These are phyloP conservation scores for Penicillium sp. DNA, from an alignment of 2,329 filamentous ascomycete species.

Conservation along the genomic window DNA sequence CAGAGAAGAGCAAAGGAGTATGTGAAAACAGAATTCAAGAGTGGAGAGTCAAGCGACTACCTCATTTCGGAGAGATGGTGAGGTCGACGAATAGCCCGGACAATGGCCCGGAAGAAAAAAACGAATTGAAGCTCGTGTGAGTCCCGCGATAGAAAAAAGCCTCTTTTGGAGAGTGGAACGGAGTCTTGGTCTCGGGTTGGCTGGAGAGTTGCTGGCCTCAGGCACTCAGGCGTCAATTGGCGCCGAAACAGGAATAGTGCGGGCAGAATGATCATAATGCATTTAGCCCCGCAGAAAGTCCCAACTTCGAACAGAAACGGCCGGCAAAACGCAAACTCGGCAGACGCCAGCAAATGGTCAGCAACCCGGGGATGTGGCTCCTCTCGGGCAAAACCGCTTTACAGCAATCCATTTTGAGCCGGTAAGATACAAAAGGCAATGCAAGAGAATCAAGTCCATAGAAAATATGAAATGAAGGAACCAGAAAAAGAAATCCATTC, in stretches of 20 bases:
- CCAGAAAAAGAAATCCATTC: conserved; percentile 1
- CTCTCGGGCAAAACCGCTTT: conserved; percentile 3
- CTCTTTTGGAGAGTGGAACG: conserved; percentile 38
- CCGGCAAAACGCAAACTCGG: background rate
- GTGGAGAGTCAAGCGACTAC: conserved; percentile 29
- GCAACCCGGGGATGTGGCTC: conserved; percentile 1
- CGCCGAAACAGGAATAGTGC: conserved; percentile 26
- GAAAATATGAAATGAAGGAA: background rate
- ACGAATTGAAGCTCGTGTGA: conserved; percentile 32
- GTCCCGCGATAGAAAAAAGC: conserved; percentile 37
- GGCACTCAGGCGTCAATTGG: conserved; percentile 22
- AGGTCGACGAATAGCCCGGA: conserved; percentile 20
- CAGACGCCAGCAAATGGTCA: conserved; percentile 3
- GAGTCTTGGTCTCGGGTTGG: conserved; percentile 27
- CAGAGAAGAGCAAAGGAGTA: conserved; percentile 5
- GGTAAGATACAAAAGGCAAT: background rate
- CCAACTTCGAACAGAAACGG: background rate
- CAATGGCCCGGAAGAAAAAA: conserved; percentile 22
- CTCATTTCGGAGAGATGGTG: conserved; percentile 33
- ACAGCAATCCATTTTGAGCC: conserved; percentile 2
- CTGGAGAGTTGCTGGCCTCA: conserved; percentile 19
- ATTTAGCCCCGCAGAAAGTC: conserved; percentile 1
- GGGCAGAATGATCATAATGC: conserved; percentile 6
- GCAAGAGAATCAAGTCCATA: background rate
- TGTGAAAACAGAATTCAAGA: conserved; percentile 8